Conservation (phyloP, 169 alveolate genomes). For the Neospora caninum region DNA sequence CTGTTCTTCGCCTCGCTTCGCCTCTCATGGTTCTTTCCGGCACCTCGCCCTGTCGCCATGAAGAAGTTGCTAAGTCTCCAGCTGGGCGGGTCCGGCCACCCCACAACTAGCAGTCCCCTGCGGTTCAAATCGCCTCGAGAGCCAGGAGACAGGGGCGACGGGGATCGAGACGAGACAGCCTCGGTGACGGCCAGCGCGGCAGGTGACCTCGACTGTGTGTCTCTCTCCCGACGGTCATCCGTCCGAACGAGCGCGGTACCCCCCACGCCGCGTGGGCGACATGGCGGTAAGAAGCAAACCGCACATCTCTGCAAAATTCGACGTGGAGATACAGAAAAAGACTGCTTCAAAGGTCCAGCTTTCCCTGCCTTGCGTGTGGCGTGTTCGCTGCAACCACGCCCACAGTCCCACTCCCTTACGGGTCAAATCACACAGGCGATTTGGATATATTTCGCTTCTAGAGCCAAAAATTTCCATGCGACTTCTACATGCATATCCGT, state of each 20-base stretch:
- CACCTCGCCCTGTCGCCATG: neutral
- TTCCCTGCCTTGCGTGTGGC: too few relatives aligned
- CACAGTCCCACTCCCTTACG: too few relatives aligned
- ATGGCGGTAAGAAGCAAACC: too few relatives aligned
- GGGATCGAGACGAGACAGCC: neutral
- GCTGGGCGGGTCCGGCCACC: neutral
- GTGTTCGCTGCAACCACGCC: too few relatives aligned
- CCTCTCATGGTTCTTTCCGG: neutral
- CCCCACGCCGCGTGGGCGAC: neutral
- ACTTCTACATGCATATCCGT: too few relatives aligned
- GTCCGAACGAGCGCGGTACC: neutral
- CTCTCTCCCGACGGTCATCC: neutral
- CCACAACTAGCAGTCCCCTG: neutral
- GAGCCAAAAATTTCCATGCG: too few relatives aligned
- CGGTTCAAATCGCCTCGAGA: neutral
- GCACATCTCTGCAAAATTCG: too few relatives aligned
- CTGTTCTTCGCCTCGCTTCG: neutral
- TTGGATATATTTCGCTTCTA: too few relatives aligned
- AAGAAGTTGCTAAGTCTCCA: neutral
- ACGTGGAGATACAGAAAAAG: too few relatives aligned
- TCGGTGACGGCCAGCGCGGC: neutral
- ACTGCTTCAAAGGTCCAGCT: too few relatives aligned
- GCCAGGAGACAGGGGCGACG: neutral
- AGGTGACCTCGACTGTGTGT: neutral
- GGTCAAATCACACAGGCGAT: too few relatives aligned